Base-by-base conservation (phyloP, 202 grass and related monocot genomes). In the Elaeis oleifera region DNA sequence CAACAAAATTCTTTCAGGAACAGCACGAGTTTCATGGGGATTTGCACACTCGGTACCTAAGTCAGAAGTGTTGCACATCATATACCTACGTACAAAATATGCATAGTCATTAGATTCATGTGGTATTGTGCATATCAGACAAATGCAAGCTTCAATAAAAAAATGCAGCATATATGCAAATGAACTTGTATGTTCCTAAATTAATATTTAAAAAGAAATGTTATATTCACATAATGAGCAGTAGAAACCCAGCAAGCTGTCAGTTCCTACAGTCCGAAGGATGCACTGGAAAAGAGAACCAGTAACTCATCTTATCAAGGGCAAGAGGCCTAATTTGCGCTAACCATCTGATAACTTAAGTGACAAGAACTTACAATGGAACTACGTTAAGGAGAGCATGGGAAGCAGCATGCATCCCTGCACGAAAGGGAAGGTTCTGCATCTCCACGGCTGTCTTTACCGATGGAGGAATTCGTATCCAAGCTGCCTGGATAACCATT, bases 41-140 rank as follows among this genome's bases (percentile, higher is more conserved):
- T 96, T 84, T 1, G 73, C 79, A 18, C 92, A 96, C 65, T 91
- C 92, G 44, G 87, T 91, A 55, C 81, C 92, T 63, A 91, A 66
- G 52, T 96, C 92, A 51, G 81, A 88, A 70, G 76, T 61, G 79
- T 74, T 84, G 57, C 87, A 96, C 71, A 87, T 86, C 67, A 91
- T 77, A 83, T 91, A 78, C 76, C 82, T 90, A 74, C 16, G 14
- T 48, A 80, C 70, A 51, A 16, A 22, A 80, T 54, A 13, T 23
- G 18, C 54, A 64, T 44, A 56, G 11, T 31, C 39, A 76, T 49
- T 8, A 13, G 9, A 44, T 44, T 44, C 36, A 44, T 44, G 9
- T 44, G 36, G 36, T 13, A 13, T 44, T 3, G 36, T 13, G 36
- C 36, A 13, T 44, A 44, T 53, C 51, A 65, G 4, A 22, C 7